Evolutionary conservation across 2,329 filamentous ascomycete species (phyloP).

Genomic region (Penicillium sumatraense): DNA sequence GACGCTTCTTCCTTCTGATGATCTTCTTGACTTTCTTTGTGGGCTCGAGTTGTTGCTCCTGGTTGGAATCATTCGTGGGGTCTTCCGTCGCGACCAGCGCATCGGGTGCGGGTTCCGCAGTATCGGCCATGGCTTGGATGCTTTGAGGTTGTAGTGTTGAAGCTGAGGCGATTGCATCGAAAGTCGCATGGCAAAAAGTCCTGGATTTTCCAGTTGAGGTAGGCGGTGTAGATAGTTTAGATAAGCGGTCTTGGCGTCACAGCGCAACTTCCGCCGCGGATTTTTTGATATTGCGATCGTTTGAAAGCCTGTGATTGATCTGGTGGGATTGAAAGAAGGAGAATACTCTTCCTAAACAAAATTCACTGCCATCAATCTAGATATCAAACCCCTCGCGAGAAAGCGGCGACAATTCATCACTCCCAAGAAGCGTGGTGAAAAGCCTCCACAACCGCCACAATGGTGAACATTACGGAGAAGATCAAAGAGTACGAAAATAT

Average conservation of each 20-base stretch:
- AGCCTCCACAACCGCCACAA: conserved; percentile 50
- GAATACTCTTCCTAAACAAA: background rate
- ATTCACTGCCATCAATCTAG: background rate
- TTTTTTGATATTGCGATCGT: conserved; percentile 7
- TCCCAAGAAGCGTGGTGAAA: conserved; percentile 24
- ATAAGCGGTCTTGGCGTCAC: background rate
- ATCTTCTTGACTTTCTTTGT: conserved; percentile 82
- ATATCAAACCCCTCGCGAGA: background rate
- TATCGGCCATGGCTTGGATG: conserved; percentile 33
- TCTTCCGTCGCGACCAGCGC: conserved; percentile 24
- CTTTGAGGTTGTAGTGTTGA: background rate
- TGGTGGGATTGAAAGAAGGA: background rate
- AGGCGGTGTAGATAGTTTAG: background rate
- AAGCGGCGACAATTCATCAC: conserved; percentile 1
- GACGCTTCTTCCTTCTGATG: conserved; percentile 85
- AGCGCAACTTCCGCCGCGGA: conserved; percentile 11
- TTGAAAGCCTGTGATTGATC: background rate
- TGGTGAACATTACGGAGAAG: conserved; percentile 99
- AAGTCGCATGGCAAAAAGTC: background rate
- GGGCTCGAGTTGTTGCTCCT: conserved; percentile 26
- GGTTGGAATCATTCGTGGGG: conserved; percentile 37
- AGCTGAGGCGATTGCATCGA: conserved; percentile 1
- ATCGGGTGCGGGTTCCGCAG: conserved; percentile 23
- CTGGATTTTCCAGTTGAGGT: background rate
- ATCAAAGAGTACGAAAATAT: conserved; percentile 86